These are phyloP conservation scores for Geotrichum macrosporum DNA, from an alignment of 1,139 yeast genomes.

Conservation along the genomic window DNA sequence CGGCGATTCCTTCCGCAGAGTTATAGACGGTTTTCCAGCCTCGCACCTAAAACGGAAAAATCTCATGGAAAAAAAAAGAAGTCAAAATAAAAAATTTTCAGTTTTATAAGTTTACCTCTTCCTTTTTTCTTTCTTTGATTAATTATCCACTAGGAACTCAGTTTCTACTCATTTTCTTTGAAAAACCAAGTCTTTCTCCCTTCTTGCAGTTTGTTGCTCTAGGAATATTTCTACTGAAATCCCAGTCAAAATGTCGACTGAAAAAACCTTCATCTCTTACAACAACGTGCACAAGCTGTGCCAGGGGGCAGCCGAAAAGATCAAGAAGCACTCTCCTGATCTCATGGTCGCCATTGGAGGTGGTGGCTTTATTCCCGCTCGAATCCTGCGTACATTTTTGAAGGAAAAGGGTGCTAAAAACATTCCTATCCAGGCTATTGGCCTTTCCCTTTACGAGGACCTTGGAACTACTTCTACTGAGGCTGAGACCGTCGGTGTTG, in stretches of 20 bases:
- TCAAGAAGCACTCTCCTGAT: slow-evolving; percentile 73
- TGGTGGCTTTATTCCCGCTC: slow-evolving; percentile 95
- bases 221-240: too few relatives aligned
- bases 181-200: too few relatives aligned
- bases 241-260: slow-evolving; percentile 23
- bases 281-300: slow-evolving; percentile 91
- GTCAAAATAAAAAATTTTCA: not conserved
- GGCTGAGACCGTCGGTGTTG: slow-evolving; percentile 69
- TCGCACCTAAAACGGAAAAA: too few relatives aligned
- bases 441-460: slow-evolving; percentile 84
- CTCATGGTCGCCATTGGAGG: slow-evolving; percentile 88
- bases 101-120: not conserved
- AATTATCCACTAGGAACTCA: too few relatives aligned
- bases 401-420: slow-evolving; percentile 83
- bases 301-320: slow-evolving; percentile 71
- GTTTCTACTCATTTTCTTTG: too few relatives aligned
- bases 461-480: slow-evolving; percentile 49
- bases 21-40: too few relatives aligned
- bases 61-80: not conserved
- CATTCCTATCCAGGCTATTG: slow-evolving; percentile 91
- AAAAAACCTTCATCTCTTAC: slow-evolving; percentile 80
- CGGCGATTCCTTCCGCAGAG: too few relatives aligned
- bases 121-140: not conserved
- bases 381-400: slow-evolving; percentile 86
- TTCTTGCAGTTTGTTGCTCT: too few relatives aligned